A percentile compares a stretch with the other conserved stretches of the same genome.
phyloP scores from a whole-genome alignment of 2,329 filamentous ascomycete species.

The Trematosphaeria pertusa region DNA sequence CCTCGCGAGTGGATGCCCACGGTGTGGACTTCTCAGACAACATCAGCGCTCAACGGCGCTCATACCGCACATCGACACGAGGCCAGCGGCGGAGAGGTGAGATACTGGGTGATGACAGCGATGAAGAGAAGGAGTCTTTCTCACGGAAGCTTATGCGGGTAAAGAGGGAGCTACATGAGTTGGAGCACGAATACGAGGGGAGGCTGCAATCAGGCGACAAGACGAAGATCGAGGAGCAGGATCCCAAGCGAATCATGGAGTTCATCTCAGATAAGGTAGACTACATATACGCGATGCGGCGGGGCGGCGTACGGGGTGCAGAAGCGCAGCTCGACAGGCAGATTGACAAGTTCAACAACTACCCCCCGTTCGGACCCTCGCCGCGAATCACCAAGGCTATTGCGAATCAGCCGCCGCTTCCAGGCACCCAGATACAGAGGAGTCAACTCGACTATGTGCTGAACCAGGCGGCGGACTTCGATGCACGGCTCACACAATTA shows the following conservation, averaged over 20 bases:
- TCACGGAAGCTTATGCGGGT: constrained; percentile 82
- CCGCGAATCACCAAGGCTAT: constrained; percentile 35
- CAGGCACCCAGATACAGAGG: constrained; percentile 41
- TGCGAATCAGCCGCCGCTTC: constrained; percentile 38
- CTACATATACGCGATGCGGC: constrained; percentile 59
- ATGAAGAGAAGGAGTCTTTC: constrained; percentile 71
- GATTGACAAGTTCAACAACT: constrained; percentile 43
- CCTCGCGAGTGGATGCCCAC: constrained; percentile 75
- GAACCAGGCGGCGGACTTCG: constrained; percentile 85
- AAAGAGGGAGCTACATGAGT: constrained; percentile 77
- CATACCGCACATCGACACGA: constrained; percentile 78
- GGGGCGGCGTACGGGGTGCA: constrained; percentile 43
- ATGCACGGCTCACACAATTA: constrained; percentile 77
- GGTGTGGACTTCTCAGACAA: constrained; percentile 91
- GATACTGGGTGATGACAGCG: constrained; percentile 74
- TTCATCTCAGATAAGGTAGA: constrained; percentile 74
- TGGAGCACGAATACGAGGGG: constrained; percentile 64
- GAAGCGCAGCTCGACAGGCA: constrained; percentile 45
- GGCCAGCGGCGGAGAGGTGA: constrained; percentile 69
- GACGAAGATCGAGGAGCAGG: constrained; percentile 45
- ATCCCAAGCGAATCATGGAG: constrained; percentile 67
- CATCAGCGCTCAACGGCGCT: constrained; percentile 76
- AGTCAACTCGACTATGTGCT: constrained; percentile 65
- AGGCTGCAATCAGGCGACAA: constrained; percentile 52
- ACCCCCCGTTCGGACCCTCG: constrained; percentile 37